These are phyloP conservation scores for Globisporangium polare DNA, from an alignment of 352 stramenopile genomes.

Conservation along the genomic window DNA sequence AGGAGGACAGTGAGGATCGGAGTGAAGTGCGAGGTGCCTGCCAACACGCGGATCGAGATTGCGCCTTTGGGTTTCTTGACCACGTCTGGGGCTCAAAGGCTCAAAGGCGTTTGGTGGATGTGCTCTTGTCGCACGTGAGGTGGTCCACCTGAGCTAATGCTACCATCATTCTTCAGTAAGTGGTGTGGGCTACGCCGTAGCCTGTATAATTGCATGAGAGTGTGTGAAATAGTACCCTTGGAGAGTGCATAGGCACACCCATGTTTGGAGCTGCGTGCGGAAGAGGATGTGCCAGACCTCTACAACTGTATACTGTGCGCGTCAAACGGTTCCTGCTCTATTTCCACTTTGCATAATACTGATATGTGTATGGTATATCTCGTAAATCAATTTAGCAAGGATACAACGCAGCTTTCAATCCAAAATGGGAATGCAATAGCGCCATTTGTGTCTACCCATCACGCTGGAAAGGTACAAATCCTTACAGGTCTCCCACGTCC, in stretches of 20 bases:
- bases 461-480: background rate
- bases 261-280: background rate
- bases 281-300: background rate
- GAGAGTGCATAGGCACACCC: background rate
- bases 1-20: background rate
- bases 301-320: background rate
- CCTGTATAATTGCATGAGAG: background rate
- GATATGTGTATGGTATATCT: no score
- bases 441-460: background rate
- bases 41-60: background rate
- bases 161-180: background rate
- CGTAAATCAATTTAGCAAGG: no score
- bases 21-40: background rate
- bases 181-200: background rate
- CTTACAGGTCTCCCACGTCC: background rate
- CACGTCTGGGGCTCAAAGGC: constrained; percentile 4
- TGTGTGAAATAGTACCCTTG: background rate
- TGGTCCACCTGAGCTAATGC: background rate
- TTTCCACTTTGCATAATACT: no score
- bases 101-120: constrained; percentile 7
- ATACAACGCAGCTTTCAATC: no score
- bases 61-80: background rate
- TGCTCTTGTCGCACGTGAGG: constrained; percentile 1
- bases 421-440: no score
- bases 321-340: background rate